These are phyloP conservation scores for Aspergillus persii DNA, from an alignment of 2,329 filamentous ascomycete species.

Conservation along the genomic window DNA sequence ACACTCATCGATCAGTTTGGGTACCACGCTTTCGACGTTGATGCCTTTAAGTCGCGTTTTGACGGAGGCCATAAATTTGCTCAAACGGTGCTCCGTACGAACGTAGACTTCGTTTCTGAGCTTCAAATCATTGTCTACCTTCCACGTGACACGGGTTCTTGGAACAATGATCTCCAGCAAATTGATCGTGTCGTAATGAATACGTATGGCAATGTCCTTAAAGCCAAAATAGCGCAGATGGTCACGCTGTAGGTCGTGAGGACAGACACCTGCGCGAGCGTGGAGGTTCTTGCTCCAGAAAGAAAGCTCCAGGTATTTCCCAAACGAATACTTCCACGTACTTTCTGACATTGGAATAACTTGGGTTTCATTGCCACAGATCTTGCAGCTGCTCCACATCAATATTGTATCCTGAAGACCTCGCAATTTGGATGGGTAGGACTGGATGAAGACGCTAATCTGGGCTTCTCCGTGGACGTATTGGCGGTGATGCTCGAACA, in stretches of 20 bases:
- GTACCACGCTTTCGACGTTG: slow-evolving; percentile 83
- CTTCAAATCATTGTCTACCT: slow-evolving; percentile 88
- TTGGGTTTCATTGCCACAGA: slow-evolving; percentile 86
- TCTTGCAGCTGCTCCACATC: slow-evolving; percentile 97
- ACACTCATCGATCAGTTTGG: slow-evolving; percentile 81
- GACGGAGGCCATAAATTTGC: slow-evolving; percentile 84
- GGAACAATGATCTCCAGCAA: slow-evolving; percentile 94
- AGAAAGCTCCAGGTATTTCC: slow-evolving; percentile 94
- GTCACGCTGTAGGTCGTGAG: slow-evolving; percentile 88
- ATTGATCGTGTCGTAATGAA: slow-evolving; percentile 91
- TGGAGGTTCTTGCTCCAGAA: slow-evolving; percentile 90
- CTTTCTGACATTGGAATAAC: slow-evolving; percentile 88
- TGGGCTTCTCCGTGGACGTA: slow-evolving; percentile 97
- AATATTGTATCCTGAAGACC: slow-evolving; percentile 73
- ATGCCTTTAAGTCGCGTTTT: slow-evolving; percentile 81
- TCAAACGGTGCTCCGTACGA: slow-evolving; percentile 77
- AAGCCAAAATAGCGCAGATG: slow-evolving; percentile 92
- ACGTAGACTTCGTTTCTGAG: slow-evolving; percentile 90
- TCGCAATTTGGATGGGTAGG: slow-evolving; percentile 64
- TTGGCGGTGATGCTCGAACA: slow-evolving; percentile 90
- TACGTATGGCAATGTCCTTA: slow-evolving; percentile 77
- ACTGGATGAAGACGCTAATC: slow-evolving; percentile 85
- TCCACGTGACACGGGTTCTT: slow-evolving; percentile 88
- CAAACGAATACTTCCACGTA: slow-evolving; percentile 98
- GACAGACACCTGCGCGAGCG: slow-evolving; percentile 71